phyloP scores from a whole-genome alignment of 306 rosid genomes.

The Comarum palustre region DNA sequence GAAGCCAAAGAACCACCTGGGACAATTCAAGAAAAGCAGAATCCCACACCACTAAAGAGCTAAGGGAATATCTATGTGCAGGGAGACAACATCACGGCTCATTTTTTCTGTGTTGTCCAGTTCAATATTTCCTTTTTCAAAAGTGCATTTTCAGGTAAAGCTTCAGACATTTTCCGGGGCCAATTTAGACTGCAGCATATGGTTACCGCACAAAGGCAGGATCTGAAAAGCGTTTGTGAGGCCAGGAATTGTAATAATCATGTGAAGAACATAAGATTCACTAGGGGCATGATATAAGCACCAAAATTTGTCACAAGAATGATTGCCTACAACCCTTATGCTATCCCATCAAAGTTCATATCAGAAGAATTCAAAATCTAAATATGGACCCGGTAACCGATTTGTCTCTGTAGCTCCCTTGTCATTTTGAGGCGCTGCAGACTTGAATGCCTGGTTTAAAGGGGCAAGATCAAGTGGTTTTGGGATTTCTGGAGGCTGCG shows the following conservation, averaged over 20 bases:
- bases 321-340: not conserved
- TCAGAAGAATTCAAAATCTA: constrained; percentile 61
- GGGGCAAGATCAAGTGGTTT: constrained; percentile 43
- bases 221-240: constrained; percentile 28
- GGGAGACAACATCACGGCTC: constrained; percentile 25
- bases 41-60: constrained; percentile 13
- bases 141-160: constrained; percentile 35
- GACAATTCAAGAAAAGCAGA: constrained; percentile 26
- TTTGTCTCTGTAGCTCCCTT: constrained; percentile 38
- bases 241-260: not conserved
- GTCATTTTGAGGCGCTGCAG: constrained; percentile 28
- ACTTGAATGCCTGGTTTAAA: constrained; percentile 26
- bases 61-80: not conserved
- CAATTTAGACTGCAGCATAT: constrained; percentile 26
- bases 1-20: constrained; percentile 33
- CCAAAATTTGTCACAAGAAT: constrained; percentile 23
- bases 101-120: constrained; percentile 33
- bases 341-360: constrained; percentile 13
- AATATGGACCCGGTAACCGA: constrained; percentile 51
- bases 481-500: constrained; percentile 55
- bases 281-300: constrained; percentile 28
- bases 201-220: constrained; percentile 23
- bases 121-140: constrained; percentile 32
- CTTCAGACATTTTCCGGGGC: constrained; percentile 20
- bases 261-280: constrained; percentile 23